phyloP scores from a whole-genome alignment of 495 filamentous ascomycete species.

The Penicillium ucsense region DNA sequence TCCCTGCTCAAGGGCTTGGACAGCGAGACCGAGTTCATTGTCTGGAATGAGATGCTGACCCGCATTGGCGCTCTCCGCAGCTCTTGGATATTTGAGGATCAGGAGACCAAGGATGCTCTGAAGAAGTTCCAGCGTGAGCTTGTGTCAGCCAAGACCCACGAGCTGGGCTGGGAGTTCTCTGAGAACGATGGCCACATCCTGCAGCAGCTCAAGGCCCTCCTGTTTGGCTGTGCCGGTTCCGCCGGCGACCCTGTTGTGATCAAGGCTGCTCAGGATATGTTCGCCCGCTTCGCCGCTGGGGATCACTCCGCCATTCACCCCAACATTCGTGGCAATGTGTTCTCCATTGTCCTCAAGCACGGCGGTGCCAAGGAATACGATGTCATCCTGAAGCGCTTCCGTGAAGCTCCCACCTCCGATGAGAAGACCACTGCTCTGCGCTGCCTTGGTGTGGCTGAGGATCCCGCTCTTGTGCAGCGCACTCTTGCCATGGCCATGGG shows the following conservation, averaged over 20 bases:
- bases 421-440: slow-evolving; percentile 95
- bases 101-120: slow-evolving; percentile 60
- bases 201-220: slow-evolving; percentile 68
- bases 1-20: slow-evolving; percentile 78
- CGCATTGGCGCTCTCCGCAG: slow-evolving; percentile 64
- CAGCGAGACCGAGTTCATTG: slow-evolving; percentile 77
- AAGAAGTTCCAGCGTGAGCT: slow-evolving; percentile 73
- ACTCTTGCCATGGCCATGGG: slow-evolving; percentile 67
- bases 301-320: slow-evolving; percentile 54
- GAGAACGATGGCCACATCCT: slow-evolving; percentile 76
- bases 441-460: slow-evolving; percentile 67
- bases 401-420: slow-evolving; percentile 75
- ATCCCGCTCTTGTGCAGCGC: slow-evolving; percentile 68
- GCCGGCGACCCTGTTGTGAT: slow-evolving; percentile 50
- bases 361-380: slow-evolving; percentile 59
- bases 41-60: slow-evolving; percentile 84
- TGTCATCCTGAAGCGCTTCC: slow-evolving; percentile 70
- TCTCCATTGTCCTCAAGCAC: slow-evolving; percentile 50
- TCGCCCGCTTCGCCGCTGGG: slow-evolving; percentile 49
- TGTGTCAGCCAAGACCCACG: slow-evolving; percentile 65
- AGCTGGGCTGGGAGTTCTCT: slow-evolving; percentile 80
- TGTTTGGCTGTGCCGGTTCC: slow-evolving; percentile 53
- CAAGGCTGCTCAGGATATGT: slow-evolving; percentile 55
- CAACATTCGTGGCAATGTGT: slow-evolving; percentile 55
- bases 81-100: slow-evolving; percentile 84